phyloP scores from a whole-genome alignment of 2,329 filamentous ascomycete species.

The Seiridium cupressi region DNA sequence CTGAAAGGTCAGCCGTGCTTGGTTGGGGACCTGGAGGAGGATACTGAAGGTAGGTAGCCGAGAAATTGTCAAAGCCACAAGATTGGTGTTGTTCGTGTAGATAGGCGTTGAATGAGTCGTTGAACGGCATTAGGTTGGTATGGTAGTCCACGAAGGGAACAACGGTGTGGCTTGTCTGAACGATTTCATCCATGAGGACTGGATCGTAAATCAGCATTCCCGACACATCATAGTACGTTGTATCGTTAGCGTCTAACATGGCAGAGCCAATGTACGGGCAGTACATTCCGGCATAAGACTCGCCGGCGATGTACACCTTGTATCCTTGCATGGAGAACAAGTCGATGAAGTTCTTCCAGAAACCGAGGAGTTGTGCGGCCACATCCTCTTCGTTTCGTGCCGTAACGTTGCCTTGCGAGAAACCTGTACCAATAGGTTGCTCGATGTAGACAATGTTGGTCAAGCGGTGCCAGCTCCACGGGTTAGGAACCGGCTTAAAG shows the following conservation, averaged over 20 bases:
- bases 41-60: constrained; percentile 56
- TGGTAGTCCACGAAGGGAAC: constrained; percentile 57
- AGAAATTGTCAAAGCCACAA: constrained; percentile 58
- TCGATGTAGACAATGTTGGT: constrained; percentile 78
- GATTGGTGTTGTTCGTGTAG: constrained; percentile 49
- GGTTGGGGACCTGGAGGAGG: constrained; percentile 60
- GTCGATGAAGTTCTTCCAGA: constrained; percentile 61
- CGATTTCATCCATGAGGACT: constrained; percentile 49
- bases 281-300: constrained; percentile 52
- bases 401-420: constrained; percentile 62
- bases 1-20: constrained; percentile 34
- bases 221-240: constrained; percentile 48
- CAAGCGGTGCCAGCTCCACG: constrained; percentile 72
- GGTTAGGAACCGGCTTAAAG: constrained; percentile 60
- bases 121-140: constrained; percentile 53
- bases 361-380: constrained; percentile 71
- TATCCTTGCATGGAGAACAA: constrained; percentile 51
- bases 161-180: constrained; percentile 39
- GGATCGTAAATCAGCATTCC: constrained; percentile 66
- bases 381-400: constrained; percentile 67
- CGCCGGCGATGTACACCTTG: constrained; percentile 54
- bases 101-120: constrained; percentile 51
- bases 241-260: constrained; percentile 46
- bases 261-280: constrained; percentile 56
- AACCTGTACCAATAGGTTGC: constrained; percentile 67